Evolutionary conservation across 2,329 filamentous ascomycete genomes (phyloP).

Genomic region (Verticillium isaacii): DNA sequence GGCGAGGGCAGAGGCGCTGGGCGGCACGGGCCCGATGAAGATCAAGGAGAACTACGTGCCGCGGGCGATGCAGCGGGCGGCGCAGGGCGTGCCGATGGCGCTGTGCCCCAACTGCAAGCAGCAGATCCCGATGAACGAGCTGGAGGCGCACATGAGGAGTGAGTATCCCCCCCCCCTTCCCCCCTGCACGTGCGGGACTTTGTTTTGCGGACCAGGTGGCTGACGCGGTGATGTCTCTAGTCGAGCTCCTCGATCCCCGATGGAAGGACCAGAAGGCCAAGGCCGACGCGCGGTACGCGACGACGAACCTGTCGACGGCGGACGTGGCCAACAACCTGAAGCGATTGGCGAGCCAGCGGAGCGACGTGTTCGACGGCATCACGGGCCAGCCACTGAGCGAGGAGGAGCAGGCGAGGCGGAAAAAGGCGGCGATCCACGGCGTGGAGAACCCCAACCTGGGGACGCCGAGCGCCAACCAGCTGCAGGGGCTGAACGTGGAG

Average conservation of each 20-base stretch:
- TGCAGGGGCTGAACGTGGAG: constrained; percentile 70
- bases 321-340: constrained; percentile 95
- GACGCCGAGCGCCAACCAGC: constrained; percentile 30
- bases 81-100: constrained; percentile 60
- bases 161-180: constrained; percentile 22
- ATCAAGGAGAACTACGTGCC: constrained; percentile 93
- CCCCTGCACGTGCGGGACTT: too few relatives aligned
- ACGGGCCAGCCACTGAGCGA: constrained; percentile 65
- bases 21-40: constrained; percentile 68
- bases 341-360: constrained; percentile 83
- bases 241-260: constrained; percentile 86
- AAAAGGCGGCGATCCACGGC: constrained; percentile 61
- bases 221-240: constrained; percentile 37
- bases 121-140: constrained; percentile 78
- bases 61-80: constrained; percentile 67
- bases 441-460: constrained; percentile 52
- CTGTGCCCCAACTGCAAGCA: constrained; percentile 93
- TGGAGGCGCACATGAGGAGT: constrained; percentile 90
- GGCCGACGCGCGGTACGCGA: constrained; percentile 75
- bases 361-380: constrained; percentile 76
- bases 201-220: constrained; percentile 8
- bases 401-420: constrained; percentile 70
- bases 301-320: constrained; percentile 78
- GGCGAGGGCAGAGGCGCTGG: constrained; percentile 72
- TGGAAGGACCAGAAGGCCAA: constrained; percentile 97